Base-by-base conservation (phyloP, 2,329 filamentous ascomycete species). In the Aspergillus sp. region DNA sequence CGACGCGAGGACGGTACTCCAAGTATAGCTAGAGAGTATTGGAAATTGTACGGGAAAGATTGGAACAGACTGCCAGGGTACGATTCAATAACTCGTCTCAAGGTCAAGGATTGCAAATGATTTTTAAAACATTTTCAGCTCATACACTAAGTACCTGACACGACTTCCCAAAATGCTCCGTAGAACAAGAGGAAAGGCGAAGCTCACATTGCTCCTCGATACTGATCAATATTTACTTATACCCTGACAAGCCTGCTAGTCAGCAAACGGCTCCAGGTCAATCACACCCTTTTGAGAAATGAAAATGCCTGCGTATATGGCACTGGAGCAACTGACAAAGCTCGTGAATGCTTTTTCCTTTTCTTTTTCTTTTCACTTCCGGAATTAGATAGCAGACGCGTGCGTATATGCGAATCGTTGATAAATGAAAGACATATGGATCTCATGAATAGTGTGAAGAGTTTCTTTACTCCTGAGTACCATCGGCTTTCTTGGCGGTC, bases 401-500 rank as follows among this genome's bases (percentile, higher is more conserved):
- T 44, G 52, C 43, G 45, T 43, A 42, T 52, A 26, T 39, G 36
- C n/a, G 34, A 36, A 19, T 19, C 19, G 36, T 39, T 7, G 36
- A 26, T 27, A 27, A 26, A 26, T 39, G 36, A 19, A 39, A 39
- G 36, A 19, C 36, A 39, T 9, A 26, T 39, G 7, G 26, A 8
- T 39, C 26, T 19, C 36, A 39, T 9, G 12, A 19, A 19, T 19
- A 19, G 36, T 9, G 2, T 32, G 12, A 39, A 39, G 36, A 6
- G 26, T 6, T 39, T 39, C 9, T 26, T 26, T 27, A 19, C 26
- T 73, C 66, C 49, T 68, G 65, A 38, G 64, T 64, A 41, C 59
- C 65, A 3, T 63, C 58, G 10, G 64, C 57, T 66, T 76, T 75
- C 60, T 69, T 71, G 43, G 68, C 60, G 36, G 63, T 55, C 77